A percentile compares a stretch with the other conserved stretches of the same genome.
Evolutionary conservation across 2,329 filamentous ascomycete species (phyloP).

Genomic region (Escovopsis sp.): DNA sequence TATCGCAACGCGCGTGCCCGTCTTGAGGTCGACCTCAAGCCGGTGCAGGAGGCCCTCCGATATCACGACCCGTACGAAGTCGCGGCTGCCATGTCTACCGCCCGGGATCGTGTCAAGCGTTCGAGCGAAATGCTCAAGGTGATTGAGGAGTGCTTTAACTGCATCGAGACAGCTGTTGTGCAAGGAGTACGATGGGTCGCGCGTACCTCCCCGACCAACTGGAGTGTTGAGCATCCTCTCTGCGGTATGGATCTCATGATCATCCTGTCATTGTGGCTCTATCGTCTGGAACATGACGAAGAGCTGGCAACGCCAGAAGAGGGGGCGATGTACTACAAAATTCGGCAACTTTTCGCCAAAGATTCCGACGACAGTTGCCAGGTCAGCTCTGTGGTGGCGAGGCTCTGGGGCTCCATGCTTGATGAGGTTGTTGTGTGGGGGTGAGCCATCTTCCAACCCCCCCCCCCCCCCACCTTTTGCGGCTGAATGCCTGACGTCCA

Average conservation of each 20-base stretch:
- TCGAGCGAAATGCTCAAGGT: constrained; percentile 97
- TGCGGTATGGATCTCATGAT: constrained; percentile 96
- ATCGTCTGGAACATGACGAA: constrained; percentile 97
- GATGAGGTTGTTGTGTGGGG: constrained; percentile 99
- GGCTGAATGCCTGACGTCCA: not conserved
- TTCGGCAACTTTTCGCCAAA: constrained; percentile 79
- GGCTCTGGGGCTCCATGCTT: constrained; percentile 94
- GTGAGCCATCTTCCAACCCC: constrained; percentile 54
- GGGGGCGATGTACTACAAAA: constrained; percentile 78
- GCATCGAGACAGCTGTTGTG: constrained; percentile 85
- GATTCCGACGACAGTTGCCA: constrained; percentile 76
- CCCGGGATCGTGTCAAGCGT: constrained; percentile 84
- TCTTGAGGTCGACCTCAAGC: constrained; percentile 88
- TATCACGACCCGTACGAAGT: constrained; percentile 98
- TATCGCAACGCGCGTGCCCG: constrained; percentile 87
- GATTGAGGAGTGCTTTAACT: constrained; percentile 94
- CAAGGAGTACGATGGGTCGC: constrained; percentile 97
- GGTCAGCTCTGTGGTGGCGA: constrained; percentile 86
- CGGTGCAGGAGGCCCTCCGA: constrained; percentile 85
- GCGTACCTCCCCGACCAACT: constrained; percentile 94
- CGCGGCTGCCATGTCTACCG: constrained; percentile 88
- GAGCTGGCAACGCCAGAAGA: constrained; percentile 78
- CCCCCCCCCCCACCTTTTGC: not conserved
- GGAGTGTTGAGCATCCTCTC: constrained; percentile 95
- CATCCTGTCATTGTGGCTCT: constrained; percentile 93